A percentile compares a stretch with the other conserved stretches of the same genome.
Conservation (phyloP, 2,329 filamentous ascomycete species). For the Mariannaea elegans region DNA sequence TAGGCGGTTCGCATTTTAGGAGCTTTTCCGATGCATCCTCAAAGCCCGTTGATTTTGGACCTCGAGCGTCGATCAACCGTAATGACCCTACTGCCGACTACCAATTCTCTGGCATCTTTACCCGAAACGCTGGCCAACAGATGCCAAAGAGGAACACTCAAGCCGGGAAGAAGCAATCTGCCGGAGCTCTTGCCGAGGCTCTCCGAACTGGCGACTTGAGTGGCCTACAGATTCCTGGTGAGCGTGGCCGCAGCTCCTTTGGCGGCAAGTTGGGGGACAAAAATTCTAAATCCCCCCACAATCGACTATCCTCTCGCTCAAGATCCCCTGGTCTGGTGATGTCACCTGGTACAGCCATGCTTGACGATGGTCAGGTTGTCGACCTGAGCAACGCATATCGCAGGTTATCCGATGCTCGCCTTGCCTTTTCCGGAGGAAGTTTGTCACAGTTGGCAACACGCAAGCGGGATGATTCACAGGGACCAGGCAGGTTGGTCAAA, state of each 20-base stretch:
- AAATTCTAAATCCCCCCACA: slow-evolving; percentile 63
- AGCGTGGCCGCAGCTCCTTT: slow-evolving; percentile 52
- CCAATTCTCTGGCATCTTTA: slow-evolving; percentile 68
- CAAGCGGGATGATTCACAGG: slow-evolving; percentile 56
- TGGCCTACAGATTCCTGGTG: slow-evolving; percentile 59
- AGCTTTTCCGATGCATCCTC: slow-evolving; percentile 65
- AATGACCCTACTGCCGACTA: slow-evolving; percentile 62
- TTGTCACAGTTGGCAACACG: slow-evolving; percentile 69
- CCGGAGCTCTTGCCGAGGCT: slow-evolving; percentile 59
- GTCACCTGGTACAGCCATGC: slow-evolving; percentile 53
- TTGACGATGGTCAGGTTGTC: slow-evolving; percentile 69
- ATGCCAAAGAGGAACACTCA: slow-evolving; percentile 63
- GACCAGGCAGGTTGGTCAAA: slow-evolving; percentile 70
- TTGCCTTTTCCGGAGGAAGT: slow-evolving; percentile 70
- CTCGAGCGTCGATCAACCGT: slow-evolving; percentile 38
- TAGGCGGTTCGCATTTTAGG: slow-evolving; percentile 45
- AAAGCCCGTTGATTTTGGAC: slow-evolving; percentile 57
- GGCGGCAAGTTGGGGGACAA: slow-evolving; percentile 46
- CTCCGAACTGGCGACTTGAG: slow-evolving; percentile 62
- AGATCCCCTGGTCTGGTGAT: slow-evolving; percentile 47
- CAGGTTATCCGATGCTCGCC: slow-evolving; percentile 75
- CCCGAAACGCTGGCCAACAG: slow-evolving; percentile 58
- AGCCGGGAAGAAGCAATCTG: slow-evolving; percentile 47
- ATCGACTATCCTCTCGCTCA: slow-evolving; percentile 53
- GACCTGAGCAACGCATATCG: slow-evolving; percentile 77